Conservation (phyloP, 768 basidiomycete genomes). For the Boletus subparvulus region DNA sequence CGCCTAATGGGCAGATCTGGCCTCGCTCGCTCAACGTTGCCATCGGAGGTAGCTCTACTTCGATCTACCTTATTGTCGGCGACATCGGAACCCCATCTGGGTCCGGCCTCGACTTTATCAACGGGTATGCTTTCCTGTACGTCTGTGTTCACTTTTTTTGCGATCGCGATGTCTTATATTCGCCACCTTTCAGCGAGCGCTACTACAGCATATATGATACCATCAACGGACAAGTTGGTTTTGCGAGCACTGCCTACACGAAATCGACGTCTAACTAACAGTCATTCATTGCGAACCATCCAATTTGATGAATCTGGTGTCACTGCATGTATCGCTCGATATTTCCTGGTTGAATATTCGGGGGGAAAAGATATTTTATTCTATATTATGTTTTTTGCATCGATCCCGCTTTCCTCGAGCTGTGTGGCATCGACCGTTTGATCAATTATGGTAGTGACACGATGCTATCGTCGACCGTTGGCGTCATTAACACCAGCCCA, state of each 20-base stretch:
- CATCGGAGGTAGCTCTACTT: slow-evolving; percentile 38
- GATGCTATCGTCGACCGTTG: too few relatives aligned
- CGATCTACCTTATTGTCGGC: slow-evolving; percentile 37
- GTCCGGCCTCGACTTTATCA: slow-evolving; percentile 18
- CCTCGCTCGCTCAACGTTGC: slow-evolving; percentile 43
- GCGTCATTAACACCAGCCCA: too few relatives aligned
- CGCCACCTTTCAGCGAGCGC: slow-evolving; percentile 30
- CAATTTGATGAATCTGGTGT: neutral
- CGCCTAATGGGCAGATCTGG: slow-evolving; percentile 46
- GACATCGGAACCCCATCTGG: slow-evolving; percentile 17
- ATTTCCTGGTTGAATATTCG: too few relatives aligned
- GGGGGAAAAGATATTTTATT: too few relatives aligned
- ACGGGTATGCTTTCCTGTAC: slow-evolving; percentile 19
- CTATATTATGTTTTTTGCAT: too few relatives aligned
- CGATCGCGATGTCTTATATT: neutral
- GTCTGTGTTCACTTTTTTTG: neutral
- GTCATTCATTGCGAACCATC: neutral
- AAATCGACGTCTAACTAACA: slow-evolving; percentile 5
- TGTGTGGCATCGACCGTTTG: too few relatives aligned
- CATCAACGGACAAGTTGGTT: slow-evolving; percentile 38
- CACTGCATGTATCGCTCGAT: too few relatives aligned
- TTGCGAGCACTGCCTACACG: slow-evolving; percentile 41
- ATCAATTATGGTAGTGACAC: too few relatives aligned
- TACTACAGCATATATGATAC: slow-evolving; percentile 46
- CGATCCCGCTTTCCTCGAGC: too few relatives aligned